Percentiles rank a stretch among this genome's conserved stretches.
Conservation (phyloP, 2,329 filamentous ascomycete species). For the Xylaria sp. region DNA sequence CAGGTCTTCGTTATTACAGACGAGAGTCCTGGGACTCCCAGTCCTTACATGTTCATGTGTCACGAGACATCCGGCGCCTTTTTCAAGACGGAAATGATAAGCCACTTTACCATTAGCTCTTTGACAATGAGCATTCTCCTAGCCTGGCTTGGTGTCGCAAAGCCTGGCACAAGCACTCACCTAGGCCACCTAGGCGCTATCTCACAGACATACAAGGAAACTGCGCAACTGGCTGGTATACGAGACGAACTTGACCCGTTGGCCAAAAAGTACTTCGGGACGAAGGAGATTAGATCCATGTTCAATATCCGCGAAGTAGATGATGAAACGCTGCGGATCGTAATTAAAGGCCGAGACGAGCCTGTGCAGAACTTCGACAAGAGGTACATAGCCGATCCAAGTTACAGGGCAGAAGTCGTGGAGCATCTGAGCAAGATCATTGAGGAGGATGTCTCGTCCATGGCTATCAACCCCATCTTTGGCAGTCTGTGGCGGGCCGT, state of each 20-base stretch:
- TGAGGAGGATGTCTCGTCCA: slow-evolving; percentile 53
- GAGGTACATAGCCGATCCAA: slow-evolving; percentile 52
- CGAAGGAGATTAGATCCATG: not conserved
- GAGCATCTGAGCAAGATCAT: slow-evolving; percentile 57
- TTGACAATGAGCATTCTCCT: slow-evolving; percentile 29
- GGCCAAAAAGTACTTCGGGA: not conserved
- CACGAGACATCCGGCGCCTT: slow-evolving; percentile 55
- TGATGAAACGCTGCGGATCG: slow-evolving; percentile 10
- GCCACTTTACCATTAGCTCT: slow-evolving; percentile 46
- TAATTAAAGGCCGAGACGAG: slow-evolving; percentile 16
- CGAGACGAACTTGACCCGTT: not conserved
- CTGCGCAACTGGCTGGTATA: not conserved
- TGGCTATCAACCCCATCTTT: slow-evolving; percentile 62
- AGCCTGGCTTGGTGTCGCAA: slow-evolving; percentile 47
- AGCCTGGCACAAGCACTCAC: slow-evolving; percentile 47
- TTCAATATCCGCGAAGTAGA: not conserved
- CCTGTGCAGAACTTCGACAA: slow-evolving; percentile 50
- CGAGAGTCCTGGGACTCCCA: slow-evolving; percentile 31
- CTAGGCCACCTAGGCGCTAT: not conserved
- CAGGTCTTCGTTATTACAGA: slow-evolving; percentile 9
- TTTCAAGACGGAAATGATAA: slow-evolving; percentile 47
- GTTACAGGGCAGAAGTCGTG: slow-evolving; percentile 53
- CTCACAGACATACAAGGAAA: slow-evolving; percentile 4
- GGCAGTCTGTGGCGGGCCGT: slow-evolving; percentile 61
- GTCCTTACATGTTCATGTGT: slow-evolving; percentile 56